Evolutionary conservation across 495 filamentous ascomycete genomes (phyloP).

Genomic region (Pseudomonodictys pantanalensis): DNA sequence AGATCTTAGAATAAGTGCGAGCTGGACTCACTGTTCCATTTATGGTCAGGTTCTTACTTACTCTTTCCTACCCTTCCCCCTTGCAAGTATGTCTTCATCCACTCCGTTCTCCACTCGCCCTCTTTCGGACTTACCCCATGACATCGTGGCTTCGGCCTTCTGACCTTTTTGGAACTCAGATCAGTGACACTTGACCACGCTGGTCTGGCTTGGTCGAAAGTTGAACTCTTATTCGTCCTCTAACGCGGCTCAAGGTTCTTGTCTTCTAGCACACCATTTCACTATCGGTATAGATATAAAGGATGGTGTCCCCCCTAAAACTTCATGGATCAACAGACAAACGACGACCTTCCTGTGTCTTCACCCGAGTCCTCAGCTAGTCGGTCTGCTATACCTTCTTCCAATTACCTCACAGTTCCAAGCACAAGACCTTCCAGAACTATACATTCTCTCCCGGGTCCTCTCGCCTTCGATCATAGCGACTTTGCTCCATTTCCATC

Average conservation of each 20-base stretch:
- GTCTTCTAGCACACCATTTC: neutral
- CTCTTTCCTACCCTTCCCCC: neutral
- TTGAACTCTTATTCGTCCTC: neutral
- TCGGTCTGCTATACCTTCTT: slow-evolving; percentile 7
- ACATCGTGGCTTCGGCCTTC: slow-evolving; percentile 16
- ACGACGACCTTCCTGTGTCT: slow-evolving; percentile 5
- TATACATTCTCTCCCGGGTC: slow-evolving; percentile 3
- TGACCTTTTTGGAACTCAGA: slow-evolving; percentile 9
- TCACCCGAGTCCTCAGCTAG: slow-evolving; percentile 12
- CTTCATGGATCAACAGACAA: slow-evolving; percentile 18
- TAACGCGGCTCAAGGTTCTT: neutral
- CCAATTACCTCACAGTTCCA: slow-evolving; percentile 28
- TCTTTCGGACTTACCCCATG: neutral
- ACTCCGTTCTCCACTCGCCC: neutral
- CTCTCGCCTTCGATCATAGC: neutral
- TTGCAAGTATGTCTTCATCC: neutral
- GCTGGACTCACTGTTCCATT: neutral
- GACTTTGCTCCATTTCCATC: neutral
- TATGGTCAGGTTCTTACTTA: slow-evolving; percentile 4
- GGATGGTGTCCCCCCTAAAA: neutral
- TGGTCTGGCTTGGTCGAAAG: neutral
- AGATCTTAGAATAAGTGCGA: neutral
- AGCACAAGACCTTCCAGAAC: slow-evolving; percentile 3
- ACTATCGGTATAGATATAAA: slow-evolving; percentile 27
- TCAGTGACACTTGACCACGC: slow-evolving; percentile 1